A percentile compares a stretch with the other conserved stretches of the same genome.
Conservation (phyloP, 305 asterid genomes). For the Fraxinus nigra region DNA sequence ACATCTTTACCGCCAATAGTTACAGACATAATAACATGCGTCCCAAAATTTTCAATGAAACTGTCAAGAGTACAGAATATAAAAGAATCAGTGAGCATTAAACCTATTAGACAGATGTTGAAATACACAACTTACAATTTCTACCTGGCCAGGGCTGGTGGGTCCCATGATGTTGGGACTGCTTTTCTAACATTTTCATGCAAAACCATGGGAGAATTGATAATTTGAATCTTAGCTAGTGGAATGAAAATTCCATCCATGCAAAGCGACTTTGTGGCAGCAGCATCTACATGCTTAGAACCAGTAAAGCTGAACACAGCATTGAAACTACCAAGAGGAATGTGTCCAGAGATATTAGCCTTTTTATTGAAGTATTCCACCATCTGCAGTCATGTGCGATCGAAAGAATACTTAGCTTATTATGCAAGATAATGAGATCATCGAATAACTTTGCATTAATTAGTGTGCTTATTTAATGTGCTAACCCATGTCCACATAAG, state of each 20-base stretch:
- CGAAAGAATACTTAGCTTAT: neutral
- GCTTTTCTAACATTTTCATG: conserved; percentile 64
- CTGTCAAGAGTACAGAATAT: conserved; percentile 35
- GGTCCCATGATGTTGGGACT: conserved; percentile 79
- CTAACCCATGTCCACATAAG: neutral
- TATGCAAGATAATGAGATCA: neutral
- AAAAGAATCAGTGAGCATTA: conserved; percentile 22
- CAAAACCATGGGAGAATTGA: conserved; percentile 49
- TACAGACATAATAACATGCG: conserved; percentile 74
- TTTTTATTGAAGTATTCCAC: conserved; percentile 76
- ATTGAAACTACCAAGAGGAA: conserved; percentile 82
- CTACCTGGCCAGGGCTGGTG: conserved; percentile 78
- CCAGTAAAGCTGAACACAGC: conserved; percentile 68
- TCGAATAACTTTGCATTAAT: neutral
- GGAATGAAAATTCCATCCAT: conserved; percentile 82
- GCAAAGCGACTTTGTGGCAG: conserved; percentile 74
- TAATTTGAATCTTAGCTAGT: conserved; percentile 60
- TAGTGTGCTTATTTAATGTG: neutral
- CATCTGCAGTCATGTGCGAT: conserved; percentile 52
- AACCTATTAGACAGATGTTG: conserved; percentile 5
- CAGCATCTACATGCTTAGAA: conserved; percentile 62
- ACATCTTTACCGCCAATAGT: conserved; percentile 89
- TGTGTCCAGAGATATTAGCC: conserved; percentile 58
- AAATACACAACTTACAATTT: neutral
- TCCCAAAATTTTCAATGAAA: conserved; percentile 85